phyloP scores from a whole-genome alignment of 331 rosid genomes.

The Cydonia oblonga region DNA sequence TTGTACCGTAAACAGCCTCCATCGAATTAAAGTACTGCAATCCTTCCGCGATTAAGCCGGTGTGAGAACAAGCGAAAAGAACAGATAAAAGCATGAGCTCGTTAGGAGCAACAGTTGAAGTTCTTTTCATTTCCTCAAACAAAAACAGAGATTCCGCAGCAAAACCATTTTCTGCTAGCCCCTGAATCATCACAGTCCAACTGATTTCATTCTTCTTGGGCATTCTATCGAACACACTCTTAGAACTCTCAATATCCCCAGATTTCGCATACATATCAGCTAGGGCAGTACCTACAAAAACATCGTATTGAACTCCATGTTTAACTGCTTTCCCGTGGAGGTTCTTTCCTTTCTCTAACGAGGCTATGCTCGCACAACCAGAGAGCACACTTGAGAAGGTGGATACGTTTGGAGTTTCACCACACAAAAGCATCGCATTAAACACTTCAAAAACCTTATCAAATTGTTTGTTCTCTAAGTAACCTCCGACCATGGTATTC shows the following conservation, averaged over 20 bases:
- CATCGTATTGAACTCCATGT: slow-evolving; percentile 4
- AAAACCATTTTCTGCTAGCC: slow-evolving; percentile 19
- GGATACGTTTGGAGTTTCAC: background rate
- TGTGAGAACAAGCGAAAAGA: slow-evolving; percentile 21
- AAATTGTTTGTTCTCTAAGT: slow-evolving; percentile 5
- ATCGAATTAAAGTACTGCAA: slow-evolving; percentile 10
- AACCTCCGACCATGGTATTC: slow-evolving; percentile 1
- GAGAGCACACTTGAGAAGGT: slow-evolving; percentile 4
- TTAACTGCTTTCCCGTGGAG: slow-evolving; percentile 3
- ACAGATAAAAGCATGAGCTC: slow-evolving; percentile 12
- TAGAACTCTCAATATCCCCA: slow-evolving; percentile 12
- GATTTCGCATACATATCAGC: slow-evolving; percentile 18
- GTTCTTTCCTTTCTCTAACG: slow-evolving; percentile 2
- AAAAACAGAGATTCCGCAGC: slow-evolving; percentile 5
- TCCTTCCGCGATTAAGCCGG: slow-evolving; percentile 18
- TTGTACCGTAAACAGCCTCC: background rate
- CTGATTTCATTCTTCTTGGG: slow-evolving; percentile 6
- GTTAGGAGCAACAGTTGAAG: background rate
- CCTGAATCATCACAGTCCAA: slow-evolving; percentile 25
- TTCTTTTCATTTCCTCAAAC: slow-evolving; percentile 14
- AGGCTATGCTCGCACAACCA: slow-evolving; percentile 10
- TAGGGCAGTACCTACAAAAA: slow-evolving; percentile 16
- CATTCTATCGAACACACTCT: slow-evolving; percentile 13
- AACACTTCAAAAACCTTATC: background rate
- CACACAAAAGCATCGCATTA: slow-evolving; percentile 8